These are phyloP conservation scores for Boletus rubescentipes DNA, from an alignment of 768 basidiomycete genomes.

Conservation along the genomic window DNA sequence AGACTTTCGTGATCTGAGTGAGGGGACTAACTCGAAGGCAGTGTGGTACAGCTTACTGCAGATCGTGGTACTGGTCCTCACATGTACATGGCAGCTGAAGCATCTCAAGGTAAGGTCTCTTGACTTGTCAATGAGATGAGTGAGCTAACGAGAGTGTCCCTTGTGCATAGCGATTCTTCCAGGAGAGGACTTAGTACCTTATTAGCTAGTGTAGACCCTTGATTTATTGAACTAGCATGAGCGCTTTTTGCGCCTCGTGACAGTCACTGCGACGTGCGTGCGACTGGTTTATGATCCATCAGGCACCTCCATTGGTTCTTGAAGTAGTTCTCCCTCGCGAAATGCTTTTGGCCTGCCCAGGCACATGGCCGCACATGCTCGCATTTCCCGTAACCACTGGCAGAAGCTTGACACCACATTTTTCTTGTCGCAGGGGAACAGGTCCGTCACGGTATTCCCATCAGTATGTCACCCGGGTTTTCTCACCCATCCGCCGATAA, in stretches of 20 bases:
- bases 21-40: constrained; percentile 85
- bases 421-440: background rate
- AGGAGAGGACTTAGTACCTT: constrained; percentile 59
- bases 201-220: constrained; percentile 6
- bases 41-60: constrained; percentile 94
- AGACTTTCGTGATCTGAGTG: constrained; percentile 85
- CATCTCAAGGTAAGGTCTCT: constrained; percentile 72
- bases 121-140: background rate
- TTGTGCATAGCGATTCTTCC: constrained; percentile 69
- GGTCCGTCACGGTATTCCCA: constrained; percentile 3
- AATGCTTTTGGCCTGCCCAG: background rate
- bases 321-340: background rate
- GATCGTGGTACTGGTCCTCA: constrained; percentile 77
- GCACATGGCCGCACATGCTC: background rate
- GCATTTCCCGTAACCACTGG: background rate
- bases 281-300: background rate
- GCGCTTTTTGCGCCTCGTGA: background rate
- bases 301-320: constrained; percentile 1
- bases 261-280: background rate
- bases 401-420: constrained; percentile 17
- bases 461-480: background rate
- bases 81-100: constrained; percentile 91
- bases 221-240: constrained; percentile 2
- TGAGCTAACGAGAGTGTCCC: background rate
- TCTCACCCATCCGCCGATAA: constrained; percentile 14